These are phyloP conservation scores for Boletus subcaerulescens DNA, from an alignment of 768 basidiomycete species.

Conservation along the genomic window DNA sequence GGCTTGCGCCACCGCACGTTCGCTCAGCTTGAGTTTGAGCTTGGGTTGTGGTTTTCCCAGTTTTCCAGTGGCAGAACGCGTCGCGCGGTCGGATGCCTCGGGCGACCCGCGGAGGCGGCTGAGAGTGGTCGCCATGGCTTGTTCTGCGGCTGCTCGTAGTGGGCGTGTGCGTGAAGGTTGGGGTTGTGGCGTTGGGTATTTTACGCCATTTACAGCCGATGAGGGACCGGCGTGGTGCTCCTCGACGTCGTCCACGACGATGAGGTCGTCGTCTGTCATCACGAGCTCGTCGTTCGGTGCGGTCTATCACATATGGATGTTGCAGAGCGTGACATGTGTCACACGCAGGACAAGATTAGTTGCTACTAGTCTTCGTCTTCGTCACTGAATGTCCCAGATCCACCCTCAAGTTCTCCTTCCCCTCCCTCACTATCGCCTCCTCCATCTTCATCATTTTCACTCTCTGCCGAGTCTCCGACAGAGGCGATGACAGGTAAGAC, in stretches of 20 bases:
- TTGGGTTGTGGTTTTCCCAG: slow-evolving; percentile 60
- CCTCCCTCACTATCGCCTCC: slow-evolving; percentile 12
- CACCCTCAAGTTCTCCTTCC: slow-evolving; percentile 9
- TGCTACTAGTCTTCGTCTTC: slow-evolving; percentile 15
- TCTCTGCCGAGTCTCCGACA: background rate
- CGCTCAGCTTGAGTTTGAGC: slow-evolving; percentile 84
- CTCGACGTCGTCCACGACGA: slow-evolving; percentile 60
- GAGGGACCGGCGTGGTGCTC: slow-evolving; percentile 39
- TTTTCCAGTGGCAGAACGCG: slow-evolving; percentile 52
- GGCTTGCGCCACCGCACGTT: slow-evolving; percentile 74
- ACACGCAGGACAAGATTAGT: background rate
- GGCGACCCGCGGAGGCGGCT: slow-evolving; percentile 28
- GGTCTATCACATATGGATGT: background rate
- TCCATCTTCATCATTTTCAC: background rate
- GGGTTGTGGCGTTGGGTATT: slow-evolving; percentile 8
- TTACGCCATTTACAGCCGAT: slow-evolving; percentile 27
- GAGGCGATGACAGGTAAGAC: background rate
- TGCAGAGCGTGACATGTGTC: slow-evolving; percentile 15
- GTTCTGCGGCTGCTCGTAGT: slow-evolving; percentile 32
- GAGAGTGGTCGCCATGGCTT: slow-evolving; percentile 35
- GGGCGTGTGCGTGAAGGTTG: slow-evolving; percentile 31
- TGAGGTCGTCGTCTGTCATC: slow-evolving; percentile 58
- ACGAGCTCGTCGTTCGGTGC: background rate
- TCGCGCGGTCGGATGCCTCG: slow-evolving; percentile 46
- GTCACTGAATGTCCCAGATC: slow-evolving; percentile 3